Percentiles rank a stretch among this genome's conserved stretches.
phyloP scores from a whole-genome alignment of 2,329 filamentous ascomycete genomes.

The Pseudogymnoascus sp. region DNA sequence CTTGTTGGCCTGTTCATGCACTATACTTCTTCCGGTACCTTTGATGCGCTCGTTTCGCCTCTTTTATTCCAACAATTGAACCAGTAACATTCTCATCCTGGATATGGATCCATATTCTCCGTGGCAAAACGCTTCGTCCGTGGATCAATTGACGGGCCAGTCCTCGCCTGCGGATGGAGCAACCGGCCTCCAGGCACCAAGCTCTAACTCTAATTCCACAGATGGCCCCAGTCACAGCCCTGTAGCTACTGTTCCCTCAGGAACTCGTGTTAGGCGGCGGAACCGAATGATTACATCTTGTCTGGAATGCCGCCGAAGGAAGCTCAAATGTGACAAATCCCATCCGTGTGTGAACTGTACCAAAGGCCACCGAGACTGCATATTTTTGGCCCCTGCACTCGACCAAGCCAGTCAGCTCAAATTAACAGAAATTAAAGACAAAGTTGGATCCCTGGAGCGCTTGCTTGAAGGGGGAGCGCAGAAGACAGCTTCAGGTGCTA shows the following conservation, averaged over 20 bases:
- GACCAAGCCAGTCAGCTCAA: constrained; percentile 63
- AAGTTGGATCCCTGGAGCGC: constrained; percentile 63
- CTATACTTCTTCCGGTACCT: background rate
- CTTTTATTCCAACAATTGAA: background rate
- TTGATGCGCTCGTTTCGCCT: background rate
- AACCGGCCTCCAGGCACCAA: background rate
- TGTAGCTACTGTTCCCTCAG: background rate
- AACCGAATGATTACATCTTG: constrained; percentile 63
- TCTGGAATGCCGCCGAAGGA: constrained; percentile 64
- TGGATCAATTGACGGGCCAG: background rate
- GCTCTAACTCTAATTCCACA: background rate
- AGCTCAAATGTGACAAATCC: constrained; percentile 69
- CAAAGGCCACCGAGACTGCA: constrained; percentile 41
- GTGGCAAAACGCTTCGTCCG: background rate
- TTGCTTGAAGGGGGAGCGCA: constrained; percentile 62
- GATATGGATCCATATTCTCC: background rate
- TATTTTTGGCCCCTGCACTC: constrained; percentile 35
- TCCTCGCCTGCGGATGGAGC: background rate
- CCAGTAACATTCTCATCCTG: background rate
- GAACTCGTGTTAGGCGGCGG: constrained; percentile 32
- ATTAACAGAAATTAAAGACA: constrained; percentile 70
- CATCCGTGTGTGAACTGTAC: constrained; percentile 60
- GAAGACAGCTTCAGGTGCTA: constrained; percentile 29
- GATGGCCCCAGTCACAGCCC: background rate
- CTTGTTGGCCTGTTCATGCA: background rate